These are phyloP conservation scores for Cadophora sp. DNA, from an alignment of 2,329 filamentous ascomycete species.

Conservation along the genomic window DNA sequence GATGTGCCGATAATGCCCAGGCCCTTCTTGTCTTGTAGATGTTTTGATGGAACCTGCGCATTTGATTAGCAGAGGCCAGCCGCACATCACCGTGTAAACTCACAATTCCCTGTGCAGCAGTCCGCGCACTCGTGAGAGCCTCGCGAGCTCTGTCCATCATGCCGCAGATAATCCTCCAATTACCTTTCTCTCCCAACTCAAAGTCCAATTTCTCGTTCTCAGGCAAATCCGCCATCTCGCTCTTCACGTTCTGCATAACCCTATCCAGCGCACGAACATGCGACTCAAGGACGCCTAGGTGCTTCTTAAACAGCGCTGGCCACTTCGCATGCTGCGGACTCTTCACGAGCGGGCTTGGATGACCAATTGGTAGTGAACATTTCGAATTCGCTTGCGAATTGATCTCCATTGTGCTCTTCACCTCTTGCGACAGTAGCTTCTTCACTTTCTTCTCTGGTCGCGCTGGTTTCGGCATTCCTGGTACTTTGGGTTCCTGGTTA, in stretches of 20 bases:
- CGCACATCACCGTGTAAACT: constrained; percentile 17
- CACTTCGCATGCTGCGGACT: constrained; percentile 46
- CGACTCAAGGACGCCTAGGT: constrained; percentile 38
- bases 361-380: constrained; percentile 23
- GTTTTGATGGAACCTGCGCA: constrained; percentile 30
- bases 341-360: constrained; percentile 30
- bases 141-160: constrained; percentile 37
- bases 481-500: constrained; percentile 18
- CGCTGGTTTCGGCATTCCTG: constrained; percentile 11
- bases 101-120: constrained; percentile 36
- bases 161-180: constrained; percentile 38
- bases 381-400: constrained; percentile 3
- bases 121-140: constrained; percentile 28
- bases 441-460: constrained; percentile 26
- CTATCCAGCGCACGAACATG: constrained; percentile 36
- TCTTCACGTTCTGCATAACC: constrained; percentile 32
- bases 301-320: constrained; percentile 38
- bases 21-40: constrained; percentile 34
- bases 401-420: constrained; percentile 8
- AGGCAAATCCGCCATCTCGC: constrained; percentile 28
- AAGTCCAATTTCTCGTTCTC: constrained; percentile 36
- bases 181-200: constrained; percentile 36
- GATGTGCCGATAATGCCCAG: constrained; percentile 33
- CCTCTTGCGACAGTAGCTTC: constrained; percentile 19
- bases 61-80: constrained; percentile 1